phyloP scores from a whole-genome alignment of 257 asterid genomes.

The Asclepias syriaca region DNA sequence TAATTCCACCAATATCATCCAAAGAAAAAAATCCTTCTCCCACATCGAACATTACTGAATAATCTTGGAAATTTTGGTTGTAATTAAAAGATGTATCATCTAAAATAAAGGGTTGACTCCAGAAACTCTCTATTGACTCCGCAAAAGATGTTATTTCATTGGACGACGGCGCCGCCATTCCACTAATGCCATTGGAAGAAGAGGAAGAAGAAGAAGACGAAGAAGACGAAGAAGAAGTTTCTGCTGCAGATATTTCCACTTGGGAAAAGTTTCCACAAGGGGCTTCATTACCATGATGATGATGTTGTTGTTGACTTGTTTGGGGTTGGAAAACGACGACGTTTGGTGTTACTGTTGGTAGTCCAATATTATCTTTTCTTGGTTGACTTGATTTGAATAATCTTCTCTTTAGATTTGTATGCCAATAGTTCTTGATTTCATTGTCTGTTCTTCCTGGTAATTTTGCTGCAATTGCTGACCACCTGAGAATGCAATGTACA shows the following conservation, averaged over 20 bases:
- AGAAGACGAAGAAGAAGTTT: not conserved
- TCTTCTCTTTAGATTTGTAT: slow-evolving; percentile 39
- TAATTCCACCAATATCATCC: not conserved
- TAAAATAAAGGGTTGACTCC: slow-evolving; percentile 11
- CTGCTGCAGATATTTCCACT: not conserved
- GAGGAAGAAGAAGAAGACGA: not conserved
- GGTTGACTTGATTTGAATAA: not conserved
- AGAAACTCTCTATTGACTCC: slow-evolving; percentile 6
- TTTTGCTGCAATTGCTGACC: slow-evolving; percentile 43
- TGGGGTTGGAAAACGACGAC: too few species aligned
- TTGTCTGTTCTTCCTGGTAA: slow-evolving; percentile 50
- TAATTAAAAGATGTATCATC: not conserved
- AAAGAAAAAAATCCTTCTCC: not conserved
- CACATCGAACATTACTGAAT: not conserved
- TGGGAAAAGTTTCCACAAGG: not conserved
- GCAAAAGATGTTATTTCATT: not conserved
- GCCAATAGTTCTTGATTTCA: slow-evolving; percentile 49
- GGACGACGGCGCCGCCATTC: not conserved
- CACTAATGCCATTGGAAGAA: not conserved
- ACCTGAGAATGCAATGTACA: slow-evolving; percentile 18
- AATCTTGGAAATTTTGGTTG: not conserved
- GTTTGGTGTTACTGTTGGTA: not conserved
- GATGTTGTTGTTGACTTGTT: not conserved
- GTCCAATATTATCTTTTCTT: not conserved
- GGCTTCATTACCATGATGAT: not conserved